Evolutionary conservation across 345 rosid genomes (phyloP).

Genomic region (Rhodomyrtus tomentosa): DNA sequence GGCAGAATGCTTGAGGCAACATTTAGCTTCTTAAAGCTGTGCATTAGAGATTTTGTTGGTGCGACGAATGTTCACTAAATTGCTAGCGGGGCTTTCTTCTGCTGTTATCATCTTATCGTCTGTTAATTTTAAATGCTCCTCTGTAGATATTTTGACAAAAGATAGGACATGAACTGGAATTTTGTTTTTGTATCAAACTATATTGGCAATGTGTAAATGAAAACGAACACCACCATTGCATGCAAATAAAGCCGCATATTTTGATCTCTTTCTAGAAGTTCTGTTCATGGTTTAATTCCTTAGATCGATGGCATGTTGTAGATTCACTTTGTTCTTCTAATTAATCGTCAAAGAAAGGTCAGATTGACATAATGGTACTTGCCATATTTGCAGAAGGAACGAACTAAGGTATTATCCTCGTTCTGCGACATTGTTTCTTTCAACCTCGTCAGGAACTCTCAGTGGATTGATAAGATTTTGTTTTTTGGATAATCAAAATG

Average conservation of each 20-base stretch:
- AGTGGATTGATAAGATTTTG: neutral
- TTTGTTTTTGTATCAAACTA: neutral
- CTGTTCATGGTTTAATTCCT: neutral
- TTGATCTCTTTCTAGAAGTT: neutral
- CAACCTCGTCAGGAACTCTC: neutral
- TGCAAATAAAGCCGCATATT: neutral
- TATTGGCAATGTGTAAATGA: neutral
- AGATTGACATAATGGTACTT: conserved; percentile 95
- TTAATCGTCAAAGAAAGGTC: conserved; percentile 94
- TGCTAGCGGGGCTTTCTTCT: neutral
- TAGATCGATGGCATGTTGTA: conserved; percentile 1
- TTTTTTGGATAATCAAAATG: too few species aligned
- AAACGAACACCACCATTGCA: neutral
- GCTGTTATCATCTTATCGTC: neutral
- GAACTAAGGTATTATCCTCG: conserved; percentile 38
- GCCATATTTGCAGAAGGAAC: conserved; percentile 89
- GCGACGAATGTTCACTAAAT: neutral
- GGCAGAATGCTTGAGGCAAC: neutral
- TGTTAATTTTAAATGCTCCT: neutral
- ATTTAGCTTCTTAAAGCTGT: neutral
- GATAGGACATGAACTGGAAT: neutral
- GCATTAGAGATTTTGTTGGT: neutral
- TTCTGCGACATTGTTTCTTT: neutral
- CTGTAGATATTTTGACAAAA: neutral
- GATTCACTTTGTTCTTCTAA: conserved; percentile 84